Evolutionary conservation across 768 basidiomycete genomes (phyloP).

Genomic region (Panellus pusillus): DNA sequence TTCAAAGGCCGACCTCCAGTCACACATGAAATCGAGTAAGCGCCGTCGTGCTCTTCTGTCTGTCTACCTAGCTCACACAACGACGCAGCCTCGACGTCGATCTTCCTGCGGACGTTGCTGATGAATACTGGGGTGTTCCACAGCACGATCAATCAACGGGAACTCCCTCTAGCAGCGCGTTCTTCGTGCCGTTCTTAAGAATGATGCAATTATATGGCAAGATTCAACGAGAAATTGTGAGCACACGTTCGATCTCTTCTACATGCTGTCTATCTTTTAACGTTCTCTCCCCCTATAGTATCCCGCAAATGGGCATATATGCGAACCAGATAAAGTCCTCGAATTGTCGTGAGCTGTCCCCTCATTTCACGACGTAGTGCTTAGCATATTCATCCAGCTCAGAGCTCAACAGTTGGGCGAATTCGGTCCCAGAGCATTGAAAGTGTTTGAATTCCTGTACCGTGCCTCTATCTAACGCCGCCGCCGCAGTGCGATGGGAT

Average conservation of each 20-base stretch:
- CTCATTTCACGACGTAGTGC: neutral
- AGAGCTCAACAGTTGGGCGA: conserved; percentile 10
- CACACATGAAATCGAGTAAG: conserved; percentile 69
- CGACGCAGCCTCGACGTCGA: conserved; percentile 61
- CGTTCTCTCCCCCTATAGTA: neutral
- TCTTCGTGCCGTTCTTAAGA: neutral
- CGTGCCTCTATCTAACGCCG: no score
- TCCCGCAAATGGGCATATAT: neutral
- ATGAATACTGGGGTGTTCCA: conserved; percentile 46
- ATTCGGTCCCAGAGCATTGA: no score
- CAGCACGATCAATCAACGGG: conserved; percentile 56
- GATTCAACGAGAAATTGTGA: conserved; percentile 12
- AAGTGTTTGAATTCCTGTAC: no score
- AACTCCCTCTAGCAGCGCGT: conserved; percentile 41
- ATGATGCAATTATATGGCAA: conserved; percentile 7
- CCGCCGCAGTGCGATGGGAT: conserved; percentile 15
- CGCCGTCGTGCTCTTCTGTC: neutral
- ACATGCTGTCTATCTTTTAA: neutral
- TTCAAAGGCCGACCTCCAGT: conserved; percentile 64
- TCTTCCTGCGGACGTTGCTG: conserved; percentile 56
- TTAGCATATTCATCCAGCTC: neutral
- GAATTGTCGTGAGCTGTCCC: conserved; percentile 7
- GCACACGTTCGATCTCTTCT: neutral
- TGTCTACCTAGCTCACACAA: neutral
- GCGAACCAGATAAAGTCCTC: neutral